Conservation (phyloP, 257 asterid genomes). For the Solanum verrucosum region DNA sequence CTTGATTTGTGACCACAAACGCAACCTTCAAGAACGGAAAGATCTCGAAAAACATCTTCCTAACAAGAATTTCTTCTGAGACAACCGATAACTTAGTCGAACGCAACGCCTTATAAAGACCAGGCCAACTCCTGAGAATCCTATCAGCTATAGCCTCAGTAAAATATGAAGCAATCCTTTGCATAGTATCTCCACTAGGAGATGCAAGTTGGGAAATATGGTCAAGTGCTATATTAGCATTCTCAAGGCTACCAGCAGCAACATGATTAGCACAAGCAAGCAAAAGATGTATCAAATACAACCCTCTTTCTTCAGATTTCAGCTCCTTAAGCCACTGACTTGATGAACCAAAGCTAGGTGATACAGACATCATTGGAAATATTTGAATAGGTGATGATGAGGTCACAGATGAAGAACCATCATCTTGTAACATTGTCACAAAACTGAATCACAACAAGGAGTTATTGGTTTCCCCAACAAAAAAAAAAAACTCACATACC, state of each 20-base stretch:
- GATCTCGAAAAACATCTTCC: slow-evolving; percentile 69
- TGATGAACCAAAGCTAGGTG: slow-evolving; percentile 55
- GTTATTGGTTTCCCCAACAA: not conserved
- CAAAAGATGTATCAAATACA: slow-evolving; percentile 66
- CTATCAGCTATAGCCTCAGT: slow-evolving; percentile 82
- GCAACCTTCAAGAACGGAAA: slow-evolving; percentile 79
- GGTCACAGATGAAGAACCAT: slow-evolving; percentile 78
- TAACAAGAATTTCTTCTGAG: slow-evolving; percentile 58
- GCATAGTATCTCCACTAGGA: slow-evolving; percentile 89
- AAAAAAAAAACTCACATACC: not conserved
- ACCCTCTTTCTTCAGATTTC: slow-evolving; percentile 86
- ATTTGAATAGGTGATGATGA: slow-evolving; percentile 54
- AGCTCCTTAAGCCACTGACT: slow-evolving; percentile 77
- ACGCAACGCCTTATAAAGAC: slow-evolving; percentile 63
- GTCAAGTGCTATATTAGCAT: slow-evolving; percentile 81
- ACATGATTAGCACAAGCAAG: slow-evolving; percentile 86
- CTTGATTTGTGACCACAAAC: slow-evolving; percentile 67
- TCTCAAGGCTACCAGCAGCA: slow-evolving; percentile 61
- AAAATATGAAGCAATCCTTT: slow-evolving; percentile 76
- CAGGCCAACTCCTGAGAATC: slow-evolving; percentile 75
- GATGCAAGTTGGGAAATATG: slow-evolving; percentile 84
- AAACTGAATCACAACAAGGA: not conserved
- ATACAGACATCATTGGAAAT: slow-evolving; percentile 45
- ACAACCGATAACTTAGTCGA: slow-evolving; percentile 36
- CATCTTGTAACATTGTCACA: slow-evolving; percentile 72